Evolutionary conservation across 495 filamentous ascomycete genomes (phyloP).

Genomic region (Xylaria grammica): DNA sequence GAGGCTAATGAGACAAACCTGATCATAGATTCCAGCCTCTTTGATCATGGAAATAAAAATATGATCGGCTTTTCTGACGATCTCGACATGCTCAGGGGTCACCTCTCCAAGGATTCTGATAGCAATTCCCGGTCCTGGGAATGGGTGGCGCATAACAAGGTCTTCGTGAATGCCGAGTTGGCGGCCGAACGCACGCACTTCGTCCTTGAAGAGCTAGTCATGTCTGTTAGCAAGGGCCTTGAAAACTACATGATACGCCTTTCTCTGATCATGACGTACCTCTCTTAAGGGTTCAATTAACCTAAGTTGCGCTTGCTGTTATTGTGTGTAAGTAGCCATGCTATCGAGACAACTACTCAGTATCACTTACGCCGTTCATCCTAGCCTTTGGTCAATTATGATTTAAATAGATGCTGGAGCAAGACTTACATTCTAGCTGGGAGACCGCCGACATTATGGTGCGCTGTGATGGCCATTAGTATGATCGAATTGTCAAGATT

Average conservation of each 20-base stretch:
- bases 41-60: slow-evolving; percentile 89
- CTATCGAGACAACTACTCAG: neutral
- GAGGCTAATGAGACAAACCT: neutral
- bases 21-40: slow-evolving; percentile 80
- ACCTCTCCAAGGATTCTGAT: slow-evolving; percentile 92
- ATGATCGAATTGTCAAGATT: too few relatives aligned
- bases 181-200: slow-evolving; percentile 78
- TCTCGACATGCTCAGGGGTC: slow-evolving; percentile 75
- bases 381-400: slow-evolving; percentile 27
- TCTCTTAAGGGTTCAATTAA: slow-evolving; percentile 70
- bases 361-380: slow-evolving; percentile 37
- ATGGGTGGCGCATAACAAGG: slow-evolving; percentile 75
- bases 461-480: slow-evolving; percentile 36
- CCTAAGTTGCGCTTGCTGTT: slow-evolving; percentile 54
- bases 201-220: slow-evolving; percentile 44
- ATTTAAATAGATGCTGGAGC: slow-evolving; percentile 8
- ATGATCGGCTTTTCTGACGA: slow-evolving; percentile 82
- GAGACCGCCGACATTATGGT: slow-evolving; percentile 84
- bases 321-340: slow-evolving; percentile 1
- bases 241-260: slow-evolving; percentile 20
- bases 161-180: slow-evolving; percentile 77
- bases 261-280: slow-evolving; percentile 45
- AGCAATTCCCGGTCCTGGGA: slow-evolving; percentile 74
- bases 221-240: slow-evolving; percentile 6
- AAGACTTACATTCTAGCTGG: slow-evolving; percentile 37